Evolutionary conservation across 2,329 filamentous ascomycete species (phyloP).

Genomic region (Diplodia intermedia): DNA sequence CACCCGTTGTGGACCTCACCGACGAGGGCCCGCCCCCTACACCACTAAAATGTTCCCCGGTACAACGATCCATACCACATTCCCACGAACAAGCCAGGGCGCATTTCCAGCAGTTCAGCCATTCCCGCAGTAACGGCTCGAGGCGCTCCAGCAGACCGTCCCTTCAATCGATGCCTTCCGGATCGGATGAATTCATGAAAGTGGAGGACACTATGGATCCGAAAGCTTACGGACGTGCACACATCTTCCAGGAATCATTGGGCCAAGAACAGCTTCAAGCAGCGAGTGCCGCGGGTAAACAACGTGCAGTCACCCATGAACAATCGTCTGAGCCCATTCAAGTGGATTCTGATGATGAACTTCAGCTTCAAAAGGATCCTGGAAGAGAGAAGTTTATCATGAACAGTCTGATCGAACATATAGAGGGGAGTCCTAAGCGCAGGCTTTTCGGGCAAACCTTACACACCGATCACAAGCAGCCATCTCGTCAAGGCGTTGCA

Average conservation of each 20-base stretch:
- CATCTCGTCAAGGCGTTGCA: no score
- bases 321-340: neutral
- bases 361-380: neutral
- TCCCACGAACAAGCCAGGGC: neutral
- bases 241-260: neutral
- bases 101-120: neutral
- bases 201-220: constrained; percentile 24
- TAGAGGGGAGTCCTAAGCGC: neutral
- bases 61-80: neutral
- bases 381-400: neutral
- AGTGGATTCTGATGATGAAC: neutral
- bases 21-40: neutral
- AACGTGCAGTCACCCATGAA: neutral
- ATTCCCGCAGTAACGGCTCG: constrained; percentile 2
- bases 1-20: constrained; percentile 10
- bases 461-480: no score
- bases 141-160: neutral
- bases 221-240: neutral
- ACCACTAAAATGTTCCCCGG: neutral
- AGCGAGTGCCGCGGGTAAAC: neutral
- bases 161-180: neutral
- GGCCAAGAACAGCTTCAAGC: neutral
- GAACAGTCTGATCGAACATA: neutral
- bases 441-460: neutral
- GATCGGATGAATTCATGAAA: neutral